Evolutionary conservation across 371 early-diverging fungal genomes (phyloP).

Genomic region (Zancudomyces culisetae): DNA sequence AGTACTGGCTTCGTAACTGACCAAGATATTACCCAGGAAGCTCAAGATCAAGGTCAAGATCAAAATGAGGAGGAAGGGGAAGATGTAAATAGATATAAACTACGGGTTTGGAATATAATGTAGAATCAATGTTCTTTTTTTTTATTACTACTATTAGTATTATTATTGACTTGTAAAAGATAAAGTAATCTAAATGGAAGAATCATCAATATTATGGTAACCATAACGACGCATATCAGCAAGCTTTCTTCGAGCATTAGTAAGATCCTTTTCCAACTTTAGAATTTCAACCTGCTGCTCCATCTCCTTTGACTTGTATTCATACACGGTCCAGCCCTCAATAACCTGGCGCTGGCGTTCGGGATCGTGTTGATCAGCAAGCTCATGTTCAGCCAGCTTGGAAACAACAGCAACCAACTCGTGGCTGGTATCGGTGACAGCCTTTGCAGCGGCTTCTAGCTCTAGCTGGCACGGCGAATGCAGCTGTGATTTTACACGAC

Average conservation of each 20-base stretch:
- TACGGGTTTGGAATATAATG: neutral
- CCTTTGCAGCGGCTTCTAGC: slow-evolving; percentile 78
- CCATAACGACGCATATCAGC: slow-evolving; percentile 78
- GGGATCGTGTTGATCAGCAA: slow-evolving; percentile 31
- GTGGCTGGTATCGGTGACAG: slow-evolving; percentile 78
- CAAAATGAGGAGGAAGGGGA: too few relatives aligned
- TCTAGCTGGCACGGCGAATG: slow-evolving; percentile 79
- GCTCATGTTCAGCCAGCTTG: slow-evolving; percentile 52
- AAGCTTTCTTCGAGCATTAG: slow-evolving; percentile 61
- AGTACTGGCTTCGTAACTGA: too few relatives aligned
- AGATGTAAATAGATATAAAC: neutral
- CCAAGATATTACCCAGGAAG: too few relatives aligned
- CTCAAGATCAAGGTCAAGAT: too few relatives aligned
- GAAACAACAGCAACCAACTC: slow-evolving; percentile 85
- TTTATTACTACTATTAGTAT: slow-evolving; percentile 6
- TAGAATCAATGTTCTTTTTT: neutral
- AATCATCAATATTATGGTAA: slow-evolving; percentile 33
- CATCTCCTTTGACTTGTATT: slow-evolving; percentile 91
- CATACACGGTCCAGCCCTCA: slow-evolving; percentile 59
- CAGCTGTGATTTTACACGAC: slow-evolving; percentile 80
- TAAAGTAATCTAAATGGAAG: too few relatives aligned
- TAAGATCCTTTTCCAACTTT: slow-evolving; percentile 80
- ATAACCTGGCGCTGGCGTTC: slow-evolving; percentile 33
- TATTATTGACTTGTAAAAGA: too few relatives aligned
- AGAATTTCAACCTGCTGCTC: slow-evolving; percentile 92